Conservation (phyloP, 2,329 filamentous ascomycete genomes). For the Neodidymelliopsis sp. region DNA sequence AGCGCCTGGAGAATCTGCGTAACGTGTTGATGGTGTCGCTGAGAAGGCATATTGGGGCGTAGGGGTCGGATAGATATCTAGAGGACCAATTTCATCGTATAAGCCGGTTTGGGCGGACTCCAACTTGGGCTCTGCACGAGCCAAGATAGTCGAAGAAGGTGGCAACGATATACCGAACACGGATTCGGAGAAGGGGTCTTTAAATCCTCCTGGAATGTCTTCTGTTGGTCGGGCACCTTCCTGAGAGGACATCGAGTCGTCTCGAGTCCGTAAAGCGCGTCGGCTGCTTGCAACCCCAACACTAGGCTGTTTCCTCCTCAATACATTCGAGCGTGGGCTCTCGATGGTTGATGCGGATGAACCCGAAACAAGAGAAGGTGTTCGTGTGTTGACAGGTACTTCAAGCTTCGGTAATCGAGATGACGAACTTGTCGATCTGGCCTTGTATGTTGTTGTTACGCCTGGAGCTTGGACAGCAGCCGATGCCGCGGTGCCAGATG, state of each 20-base stretch:
- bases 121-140: conserved; percentile 36
- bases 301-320: conserved; percentile 55
- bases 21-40: conserved; percentile 76
- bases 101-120: conserved; percentile 32
- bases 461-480: conserved; percentile 27
- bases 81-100: conserved; percentile 62
- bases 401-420: conserved; percentile 48
- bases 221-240: conserved; percentile 39
- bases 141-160: conserved; percentile 42
- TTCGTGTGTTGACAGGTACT: conserved; percentile 46
- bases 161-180: conserved; percentile 54
- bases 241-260: conserved; percentile 45
- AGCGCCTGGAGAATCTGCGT: conserved; percentile 74
- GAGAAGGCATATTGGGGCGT: conserved; percentile 73
- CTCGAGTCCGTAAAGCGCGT: conserved; percentile 42
- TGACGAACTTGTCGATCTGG: conserved; percentile 34
- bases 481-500: conserved; percentile 32
- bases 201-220: conserved; percentile 43
- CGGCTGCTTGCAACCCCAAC: conserved; percentile 44
- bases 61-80: conserved; percentile 71
- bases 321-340: conserved; percentile 53
- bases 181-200: conserved; percentile 53
- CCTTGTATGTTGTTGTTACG: conserved; percentile 27
- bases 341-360: conserved; percentile 57
- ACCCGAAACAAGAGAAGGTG: conserved; percentile 58